Conservation (phyloP, 768 basidiomycete species). For the Cubamyces lactineus region DNA sequence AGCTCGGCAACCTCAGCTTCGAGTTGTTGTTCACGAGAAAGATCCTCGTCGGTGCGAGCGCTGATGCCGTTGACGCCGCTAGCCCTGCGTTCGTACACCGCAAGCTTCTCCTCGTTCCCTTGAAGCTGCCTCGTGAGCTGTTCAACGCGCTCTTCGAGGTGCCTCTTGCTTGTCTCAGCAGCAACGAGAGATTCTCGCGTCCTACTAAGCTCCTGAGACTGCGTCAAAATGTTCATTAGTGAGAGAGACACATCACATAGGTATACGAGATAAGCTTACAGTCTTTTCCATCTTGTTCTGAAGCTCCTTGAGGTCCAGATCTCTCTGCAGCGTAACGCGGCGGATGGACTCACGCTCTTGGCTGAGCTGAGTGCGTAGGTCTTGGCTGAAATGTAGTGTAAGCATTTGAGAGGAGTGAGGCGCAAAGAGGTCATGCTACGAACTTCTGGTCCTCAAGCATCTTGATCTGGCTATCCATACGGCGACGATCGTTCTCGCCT, state of each 20-base stretch:
- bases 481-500: slow-evolving; percentile 78
- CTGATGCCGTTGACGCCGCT: slow-evolving; percentile 34
- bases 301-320: slow-evolving; percentile 77
- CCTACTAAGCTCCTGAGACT: slow-evolving; percentile 68
- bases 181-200: slow-evolving; percentile 70
- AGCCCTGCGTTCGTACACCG: slow-evolving; percentile 79
- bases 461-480: slow-evolving; percentile 79
- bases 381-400: slow-evolving; percentile 54
- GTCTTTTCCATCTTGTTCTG: slow-evolving; percentile 71
- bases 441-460: slow-evolving; percentile 81
- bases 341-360: slow-evolving; percentile 77
- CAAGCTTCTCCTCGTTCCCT: slow-evolving; percentile 81
- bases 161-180: slow-evolving; percentile 78
- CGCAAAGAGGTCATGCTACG: slow-evolving; percentile 30
- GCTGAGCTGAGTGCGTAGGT: slow-evolving; percentile 65
- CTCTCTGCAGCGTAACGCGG: slow-evolving; percentile 78
- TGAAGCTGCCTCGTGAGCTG: slow-evolving; percentile 66
- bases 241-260: neutral
- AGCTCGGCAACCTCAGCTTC: slow-evolving; percentile 86
- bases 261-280: slow-evolving; percentile 44
- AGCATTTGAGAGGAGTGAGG: neutral
- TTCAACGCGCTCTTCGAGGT: slow-evolving; percentile 72
- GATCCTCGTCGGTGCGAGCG: slow-evolving; percentile 45
- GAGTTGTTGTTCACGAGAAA: slow-evolving; percentile 76
- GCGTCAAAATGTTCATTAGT: slow-evolving; percentile 19